Percentiles rank a stretch among this genome's conserved stretches.
Evolutionary conservation across 2,329 filamentous ascomycete species (phyloP).

Genomic region (Pestalotiopsis sp.): DNA sequence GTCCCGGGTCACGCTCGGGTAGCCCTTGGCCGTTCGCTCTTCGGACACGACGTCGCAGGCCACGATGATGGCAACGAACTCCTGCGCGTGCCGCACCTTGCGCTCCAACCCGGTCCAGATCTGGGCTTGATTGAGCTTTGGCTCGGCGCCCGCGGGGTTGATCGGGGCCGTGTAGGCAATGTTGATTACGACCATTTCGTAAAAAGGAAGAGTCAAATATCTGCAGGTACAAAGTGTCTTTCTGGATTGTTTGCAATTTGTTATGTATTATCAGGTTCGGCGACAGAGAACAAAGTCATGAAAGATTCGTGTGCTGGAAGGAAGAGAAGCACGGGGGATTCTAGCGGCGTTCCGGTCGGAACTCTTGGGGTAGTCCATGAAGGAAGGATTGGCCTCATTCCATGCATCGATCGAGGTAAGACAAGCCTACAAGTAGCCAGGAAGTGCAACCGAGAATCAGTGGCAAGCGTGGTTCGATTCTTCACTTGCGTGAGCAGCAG

Average conservation of each 20-base stretch:
- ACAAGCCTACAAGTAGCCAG: background rate
- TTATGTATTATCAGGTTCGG: background rate
- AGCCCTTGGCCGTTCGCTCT: conserved; percentile 21
- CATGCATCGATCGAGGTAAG: background rate
- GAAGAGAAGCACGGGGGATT: background rate
- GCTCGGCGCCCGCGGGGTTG: conserved; percentile 34
- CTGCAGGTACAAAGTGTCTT: background rate
- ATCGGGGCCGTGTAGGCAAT: conserved; percentile 37
- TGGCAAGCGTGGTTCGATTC: too few species aligned
- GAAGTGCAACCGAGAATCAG: too few species aligned
- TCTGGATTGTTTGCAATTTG: background rate
- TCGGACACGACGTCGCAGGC: conserved; percentile 34
- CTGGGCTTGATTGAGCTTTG: conserved; percentile 32
- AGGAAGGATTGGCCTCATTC: background rate
- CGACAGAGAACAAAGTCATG: too few species aligned
- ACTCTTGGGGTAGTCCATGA: background rate
- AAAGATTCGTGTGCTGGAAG: too few species aligned
- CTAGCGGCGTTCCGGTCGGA: background rate
- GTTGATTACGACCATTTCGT: conserved; percentile 36
- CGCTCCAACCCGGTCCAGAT: conserved; percentile 39
- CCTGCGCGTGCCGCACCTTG: conserved; percentile 37
- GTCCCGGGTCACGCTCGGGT: conserved; percentile 27
- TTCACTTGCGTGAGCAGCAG: too few species aligned
- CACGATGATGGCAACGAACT: conserved; percentile 40
- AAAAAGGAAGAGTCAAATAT: background rate